A percentile compares a stretch with the other conserved stretches of the same genome.
Conservation (phyloP, 2,329 filamentous ascomycete genomes). For the Penicillium sp. region DNA sequence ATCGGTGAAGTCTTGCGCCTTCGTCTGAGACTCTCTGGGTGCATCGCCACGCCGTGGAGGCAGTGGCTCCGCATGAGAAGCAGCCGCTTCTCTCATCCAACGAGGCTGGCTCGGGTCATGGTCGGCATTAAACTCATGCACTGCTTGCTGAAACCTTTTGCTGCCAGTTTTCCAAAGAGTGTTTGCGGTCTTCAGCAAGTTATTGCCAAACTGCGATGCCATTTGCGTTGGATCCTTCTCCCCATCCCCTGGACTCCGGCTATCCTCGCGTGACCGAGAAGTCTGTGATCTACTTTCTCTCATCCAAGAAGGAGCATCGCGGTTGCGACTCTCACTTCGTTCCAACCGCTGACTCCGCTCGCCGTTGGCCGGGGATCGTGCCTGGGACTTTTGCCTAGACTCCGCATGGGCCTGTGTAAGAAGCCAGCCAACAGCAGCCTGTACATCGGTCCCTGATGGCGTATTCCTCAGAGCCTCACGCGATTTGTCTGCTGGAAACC, state of each 20-base stretch:
- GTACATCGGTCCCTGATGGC: slow-evolving; percentile 73
- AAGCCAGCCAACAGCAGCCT: slow-evolving; percentile 83
- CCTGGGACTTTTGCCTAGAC: slow-evolving; percentile 65
- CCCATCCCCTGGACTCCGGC: slow-evolving; percentile 42
- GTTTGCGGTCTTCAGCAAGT: slow-evolving; percentile 87
- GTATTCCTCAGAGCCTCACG: slow-evolving; percentile 74
- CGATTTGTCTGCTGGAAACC: slow-evolving; percentile 84
- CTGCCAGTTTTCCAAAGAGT: slow-evolving; percentile 92
- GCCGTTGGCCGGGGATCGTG: slow-evolving; percentile 22
- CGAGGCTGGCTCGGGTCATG: slow-evolving; percentile 78
- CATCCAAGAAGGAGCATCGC: slow-evolving; percentile 60
- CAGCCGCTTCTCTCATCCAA: slow-evolving; percentile 80
- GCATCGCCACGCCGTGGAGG: slow-evolving; percentile 16
- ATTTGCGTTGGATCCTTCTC: slow-evolving; percentile 76
- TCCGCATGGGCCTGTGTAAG: slow-evolving; percentile 87
- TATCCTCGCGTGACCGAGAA: slow-evolving; percentile 28
- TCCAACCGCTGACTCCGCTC: slow-evolving; percentile 19
- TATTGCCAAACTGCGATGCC: slow-evolving; percentile 78
- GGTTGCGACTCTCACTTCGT: slow-evolving; percentile 30
- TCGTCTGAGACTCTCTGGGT: slow-evolving; percentile 20
- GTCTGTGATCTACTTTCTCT: slow-evolving; percentile 46
- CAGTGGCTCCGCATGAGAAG: slow-evolving; percentile 24
- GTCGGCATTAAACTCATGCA: slow-evolving; percentile 77
- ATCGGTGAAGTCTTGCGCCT: slow-evolving; percentile 52
- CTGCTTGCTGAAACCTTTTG: slow-evolving; percentile 88